A percentile compares a stretch with the other conserved stretches of the same genome.
These are phyloP conservation scores for Guadua angustifolia DNA, from an alignment of 176 grass and related monocot species.

Conservation along the genomic window DNA sequence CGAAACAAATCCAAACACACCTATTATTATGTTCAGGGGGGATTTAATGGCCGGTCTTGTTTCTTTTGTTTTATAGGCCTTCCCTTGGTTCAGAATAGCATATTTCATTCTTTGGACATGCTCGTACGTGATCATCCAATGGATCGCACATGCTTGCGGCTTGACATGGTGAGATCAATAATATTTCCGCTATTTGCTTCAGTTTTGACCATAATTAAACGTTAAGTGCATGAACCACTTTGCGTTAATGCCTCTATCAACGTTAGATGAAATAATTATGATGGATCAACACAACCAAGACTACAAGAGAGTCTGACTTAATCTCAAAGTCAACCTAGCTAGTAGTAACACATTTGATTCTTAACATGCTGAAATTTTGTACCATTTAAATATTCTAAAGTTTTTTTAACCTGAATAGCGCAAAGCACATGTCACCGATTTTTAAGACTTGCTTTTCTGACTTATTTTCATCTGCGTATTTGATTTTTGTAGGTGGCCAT, in stretches of 20 bases:
- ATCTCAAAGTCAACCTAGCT: not conserved
- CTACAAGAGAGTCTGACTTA: too few relatives aligned
- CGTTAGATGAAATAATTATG: not conserved
- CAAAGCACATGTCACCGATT: not conserved
- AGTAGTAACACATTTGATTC: not conserved
- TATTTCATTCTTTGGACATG: slow-evolving; percentile 69
- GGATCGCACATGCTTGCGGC: slow-evolving; percentile 59
- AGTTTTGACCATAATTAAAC: not conserved
- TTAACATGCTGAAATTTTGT: not conserved
- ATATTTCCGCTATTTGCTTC: not conserved
- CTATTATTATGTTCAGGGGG: not conserved
- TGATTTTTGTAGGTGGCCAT: slow-evolving; percentile 57
- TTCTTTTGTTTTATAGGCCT: slow-evolving; percentile 39
- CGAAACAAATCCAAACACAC: slow-evolving; percentile 3
- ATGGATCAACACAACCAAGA: not conserved
- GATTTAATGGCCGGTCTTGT: not conserved
- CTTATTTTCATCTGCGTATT: not conserved
- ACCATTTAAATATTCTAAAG: not conserved
- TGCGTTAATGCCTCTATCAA: too few relatives aligned
- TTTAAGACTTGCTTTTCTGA: not conserved
- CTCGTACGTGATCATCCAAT: slow-evolving; percentile 60
- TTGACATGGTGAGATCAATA: slow-evolving; percentile 56
- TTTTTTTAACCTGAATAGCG: not conserved
- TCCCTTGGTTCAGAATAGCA: slow-evolving; percentile 61
- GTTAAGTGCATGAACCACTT: not conserved